Evolutionary conservation across 176 grass and related monocot genomes (phyloP), one percentile per base, ranked within the genome.

Genomic region (Rhipidocladum racemiflorum): DNA sequence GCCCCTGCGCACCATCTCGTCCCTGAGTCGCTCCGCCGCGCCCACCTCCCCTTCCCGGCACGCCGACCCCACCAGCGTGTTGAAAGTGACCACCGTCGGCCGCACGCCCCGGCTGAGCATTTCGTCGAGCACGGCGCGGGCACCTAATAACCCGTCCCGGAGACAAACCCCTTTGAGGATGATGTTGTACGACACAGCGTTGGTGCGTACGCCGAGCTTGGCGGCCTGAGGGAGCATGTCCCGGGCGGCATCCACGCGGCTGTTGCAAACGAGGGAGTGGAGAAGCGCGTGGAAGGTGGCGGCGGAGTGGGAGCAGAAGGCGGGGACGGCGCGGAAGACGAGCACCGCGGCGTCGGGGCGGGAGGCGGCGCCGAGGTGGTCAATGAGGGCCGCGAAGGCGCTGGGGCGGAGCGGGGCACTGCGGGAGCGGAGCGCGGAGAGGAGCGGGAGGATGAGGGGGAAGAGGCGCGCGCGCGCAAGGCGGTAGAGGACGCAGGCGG

Each of bases 161-260:
- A 35, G 18, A n/a, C 88, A 86, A 1, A 68, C 76, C 0, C 92
- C 90, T 44, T 93, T 94, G 64, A 98, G 84, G 61, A 94, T 84
- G 61, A 93, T 88, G 81, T 97, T 94, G 75, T 91, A 97, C n/a
- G 95, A 97, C 21, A 97, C 86, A 65, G 83, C 81, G 76, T 95
- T 98, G 16, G 88, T 75, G 48, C 86, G 79, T 64, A 93, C 70
- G n/a, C 90, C 88, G 54, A 98, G 85, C 78, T 85, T 61, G 1
- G 75, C 75, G 53, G 85, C 93, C 24, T 42, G 60, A 21, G 81
- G 78, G 45, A 95, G 84, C 68, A 93, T 57, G 43, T 29, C 57
- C 18, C 88, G 49, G 39, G 92, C 90, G 42, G 78, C 75, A 21
- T 87, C 82, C 14, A 86, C 60, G 35, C 84, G 84, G 29, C 57